phyloP scores from a whole-genome alignment of 179 eudicot genomes.

The Kewa caespitosa region DNA sequence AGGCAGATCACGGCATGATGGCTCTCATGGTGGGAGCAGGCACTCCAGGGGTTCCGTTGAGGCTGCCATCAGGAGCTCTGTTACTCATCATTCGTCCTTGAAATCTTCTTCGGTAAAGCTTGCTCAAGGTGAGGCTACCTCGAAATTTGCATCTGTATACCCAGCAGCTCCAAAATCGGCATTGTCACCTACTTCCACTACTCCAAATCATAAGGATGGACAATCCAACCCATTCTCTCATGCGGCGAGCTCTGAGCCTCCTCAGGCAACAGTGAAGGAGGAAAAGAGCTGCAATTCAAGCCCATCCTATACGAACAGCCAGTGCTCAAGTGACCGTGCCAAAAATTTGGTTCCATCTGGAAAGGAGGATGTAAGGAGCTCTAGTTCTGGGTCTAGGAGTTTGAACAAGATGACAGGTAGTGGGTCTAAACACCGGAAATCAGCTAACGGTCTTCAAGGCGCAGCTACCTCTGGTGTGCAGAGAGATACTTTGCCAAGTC shows the following conservation, averaged over 20 bases:
- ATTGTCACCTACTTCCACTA: slow-evolving; percentile 25
- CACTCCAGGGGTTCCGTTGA: slow-evolving; percentile 27
- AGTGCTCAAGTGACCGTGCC: slow-evolving; percentile 39
- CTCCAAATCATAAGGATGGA: slow-evolving; percentile 29
- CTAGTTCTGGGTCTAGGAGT: slow-evolving; percentile 56
- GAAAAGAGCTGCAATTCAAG: slow-evolving; percentile 44
- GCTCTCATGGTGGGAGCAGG: slow-evolving; percentile 34
- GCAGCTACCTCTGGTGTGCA: slow-evolving; percentile 35
- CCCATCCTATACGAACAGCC: slow-evolving; percentile 40
- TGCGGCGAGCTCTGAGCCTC: slow-evolving; percentile 29
- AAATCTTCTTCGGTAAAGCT: slow-evolving; percentile 30
- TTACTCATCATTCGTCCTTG: slow-evolving; percentile 25
- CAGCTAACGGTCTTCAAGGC: slow-evolving; percentile 40
- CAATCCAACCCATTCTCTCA: slow-evolving; percentile 20
- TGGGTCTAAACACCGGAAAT: slow-evolving; percentile 49
- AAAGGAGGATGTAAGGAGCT: slow-evolving; percentile 40
- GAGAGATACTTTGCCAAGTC: slow-evolving; percentile 43
- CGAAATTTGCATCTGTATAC: slow-evolving; percentile 26
- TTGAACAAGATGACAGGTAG: slow-evolving; percentile 44
- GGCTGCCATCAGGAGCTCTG: slow-evolving; percentile 30
- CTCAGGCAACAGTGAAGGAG: slow-evolving; percentile 27
- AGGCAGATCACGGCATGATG: slow-evolving; percentile 30
- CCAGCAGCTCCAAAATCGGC: slow-evolving; percentile 18
- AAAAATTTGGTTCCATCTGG: slow-evolving; percentile 27
- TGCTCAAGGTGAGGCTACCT: slow-evolving; percentile 27